Conservation (phyloP, 164 flowering plant species). For the Kalanchoe fedtschenkoi region DNA sequence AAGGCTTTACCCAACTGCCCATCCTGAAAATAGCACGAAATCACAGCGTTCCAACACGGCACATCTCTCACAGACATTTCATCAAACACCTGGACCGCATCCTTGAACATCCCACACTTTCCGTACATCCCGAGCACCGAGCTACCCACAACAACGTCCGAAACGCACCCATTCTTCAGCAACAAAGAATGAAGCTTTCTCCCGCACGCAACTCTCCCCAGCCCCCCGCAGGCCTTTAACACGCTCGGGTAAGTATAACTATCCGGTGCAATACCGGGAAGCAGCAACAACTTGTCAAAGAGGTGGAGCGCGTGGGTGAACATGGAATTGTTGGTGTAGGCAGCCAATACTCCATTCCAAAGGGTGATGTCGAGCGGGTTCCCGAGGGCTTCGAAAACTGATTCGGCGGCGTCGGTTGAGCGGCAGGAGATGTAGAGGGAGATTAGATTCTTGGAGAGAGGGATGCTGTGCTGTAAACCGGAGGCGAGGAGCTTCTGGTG, state of each 20-base stretch:
- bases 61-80: conserved; percentile 59
- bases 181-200: conserved; percentile 33
- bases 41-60: conserved; percentile 54
- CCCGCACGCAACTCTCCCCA: conserved; percentile 27
- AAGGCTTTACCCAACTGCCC: conserved; percentile 47
- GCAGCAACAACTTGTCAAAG: conserved; percentile 19
- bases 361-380: conserved; percentile 41
- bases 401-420: conserved; percentile 25
- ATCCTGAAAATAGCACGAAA: conserved; percentile 55
- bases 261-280: conserved; percentile 38
- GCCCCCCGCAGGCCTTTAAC: conserved; percentile 48
- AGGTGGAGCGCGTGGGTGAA: conserved; percentile 36
- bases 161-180: conserved; percentile 32
- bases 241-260: conserved; percentile 51
- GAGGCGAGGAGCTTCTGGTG: conserved; percentile 32
- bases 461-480: conserved; percentile 33
- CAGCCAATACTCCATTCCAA: conserved; percentile 54
- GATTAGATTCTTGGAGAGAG: conserved; percentile 42
- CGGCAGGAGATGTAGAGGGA: conserved; percentile 42
- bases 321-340: conserved; percentile 41
- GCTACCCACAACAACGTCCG: conserved; percentile 51
- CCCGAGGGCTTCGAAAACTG: conserved; percentile 31
- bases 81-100: conserved; percentile 37
- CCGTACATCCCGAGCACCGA: conserved; percentile 45
- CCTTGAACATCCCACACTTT: conserved; percentile 30